phyloP scores from a whole-genome alignment of 1,284 basidiomycete genomes.

The Apiotrichum montevideense region DNA sequence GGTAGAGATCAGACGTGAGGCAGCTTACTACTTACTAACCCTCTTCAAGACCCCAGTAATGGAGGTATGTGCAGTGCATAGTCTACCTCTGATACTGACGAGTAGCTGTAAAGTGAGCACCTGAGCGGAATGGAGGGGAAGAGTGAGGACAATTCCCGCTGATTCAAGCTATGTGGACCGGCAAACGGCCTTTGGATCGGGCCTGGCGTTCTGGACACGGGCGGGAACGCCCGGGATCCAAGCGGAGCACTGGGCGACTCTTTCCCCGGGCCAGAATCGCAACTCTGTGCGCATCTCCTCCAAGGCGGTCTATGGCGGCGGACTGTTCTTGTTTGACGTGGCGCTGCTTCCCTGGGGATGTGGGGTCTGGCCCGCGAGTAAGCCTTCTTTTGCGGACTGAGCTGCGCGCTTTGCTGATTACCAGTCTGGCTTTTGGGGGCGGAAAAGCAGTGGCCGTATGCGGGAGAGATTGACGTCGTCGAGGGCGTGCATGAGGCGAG shows the following conservation, averaged over 20 bases:
- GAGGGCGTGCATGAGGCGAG: constrained; percentile 40
- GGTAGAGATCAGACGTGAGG: too few species aligned
- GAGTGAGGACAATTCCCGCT: background rate
- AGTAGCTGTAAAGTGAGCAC: constrained; percentile 1
- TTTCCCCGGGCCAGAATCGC: constrained; percentile 21
- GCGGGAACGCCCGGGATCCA: constrained; percentile 33
- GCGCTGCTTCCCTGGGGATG: constrained; percentile 70
- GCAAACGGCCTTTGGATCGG: constrained; percentile 20
- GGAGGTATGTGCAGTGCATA: constrained; percentile 27
- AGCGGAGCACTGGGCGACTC: constrained; percentile 35
- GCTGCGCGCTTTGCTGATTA: background rate
- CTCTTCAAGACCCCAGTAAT: constrained; percentile 35
- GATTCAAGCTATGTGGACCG: constrained; percentile 23
- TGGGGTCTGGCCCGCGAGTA: constrained; percentile 70
- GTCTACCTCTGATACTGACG: constrained; percentile 2
- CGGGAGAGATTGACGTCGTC: constrained; percentile 46
- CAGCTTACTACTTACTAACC: too few species aligned
- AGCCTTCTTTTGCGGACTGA: constrained; percentile 6
- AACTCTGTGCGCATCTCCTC: constrained; percentile 60
- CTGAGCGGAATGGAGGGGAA: too few species aligned
- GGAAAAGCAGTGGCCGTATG: constrained; percentile 30
- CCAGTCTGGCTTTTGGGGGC: constrained; percentile 45
- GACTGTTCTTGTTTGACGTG: constrained; percentile 74
- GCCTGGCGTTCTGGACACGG: constrained; percentile 32
- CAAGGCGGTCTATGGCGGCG: constrained; percentile 59